Percentiles rank a stretch among this genome's conserved stretches.
These are phyloP conservation scores for Nemania sp. DNA, from an alignment of 2,329 filamentous ascomycete species.

Conservation along the genomic window DNA sequence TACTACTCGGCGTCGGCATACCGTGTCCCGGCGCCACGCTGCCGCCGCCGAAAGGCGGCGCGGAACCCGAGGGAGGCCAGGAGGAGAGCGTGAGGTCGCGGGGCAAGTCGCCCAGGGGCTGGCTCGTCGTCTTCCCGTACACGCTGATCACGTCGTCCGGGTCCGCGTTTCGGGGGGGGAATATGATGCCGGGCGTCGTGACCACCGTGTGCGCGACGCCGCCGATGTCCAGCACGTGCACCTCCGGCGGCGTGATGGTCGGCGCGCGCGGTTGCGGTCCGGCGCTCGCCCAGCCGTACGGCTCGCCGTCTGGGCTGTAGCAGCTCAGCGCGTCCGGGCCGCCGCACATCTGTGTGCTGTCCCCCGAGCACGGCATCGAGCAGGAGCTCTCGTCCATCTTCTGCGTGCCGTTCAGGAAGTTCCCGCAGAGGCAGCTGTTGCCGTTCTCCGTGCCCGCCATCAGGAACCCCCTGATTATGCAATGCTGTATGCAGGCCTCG, in stretches of 20 bases:
- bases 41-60: slow-evolving; percentile 15
- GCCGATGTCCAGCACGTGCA: slow-evolving; percentile 33
- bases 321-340: slow-evolving; percentile 52
- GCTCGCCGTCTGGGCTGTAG: slow-evolving; percentile 47
- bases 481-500: slow-evolving; percentile 52
- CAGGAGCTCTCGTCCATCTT: slow-evolving; percentile 52
- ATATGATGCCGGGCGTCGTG: slow-evolving; percentile 33
- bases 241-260: slow-evolving; percentile 33
- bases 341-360: slow-evolving; percentile 54
- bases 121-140: slow-evolving; percentile 32
- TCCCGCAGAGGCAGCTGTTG: slow-evolving; percentile 54
- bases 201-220: slow-evolving; percentile 36
- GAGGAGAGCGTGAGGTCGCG: slow-evolving; percentile 23
- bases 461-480: slow-evolving; percentile 48
- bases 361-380: slow-evolving; percentile 55
- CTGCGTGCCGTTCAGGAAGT: slow-evolving; percentile 45
- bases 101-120: slow-evolving; percentile 35
- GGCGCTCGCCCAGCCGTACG: slow-evolving; percentile 40
- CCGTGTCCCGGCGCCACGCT: slow-evolving; percentile 22
- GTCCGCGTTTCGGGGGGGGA: slow-evolving; percentile 31
- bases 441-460: slow-evolving; percentile 56
- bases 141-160: slow-evolving; percentile 27
- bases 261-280: slow-evolving; percentile 37
- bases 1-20: slow-evolving; percentile 12
- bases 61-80: slow-evolving; percentile 12